Evolutionary conservation across 2,329 filamentous ascomycete species (phyloP), one percentile per base, ranked within the genome.

Genomic region (Cordyceps tenuipes): DNA sequence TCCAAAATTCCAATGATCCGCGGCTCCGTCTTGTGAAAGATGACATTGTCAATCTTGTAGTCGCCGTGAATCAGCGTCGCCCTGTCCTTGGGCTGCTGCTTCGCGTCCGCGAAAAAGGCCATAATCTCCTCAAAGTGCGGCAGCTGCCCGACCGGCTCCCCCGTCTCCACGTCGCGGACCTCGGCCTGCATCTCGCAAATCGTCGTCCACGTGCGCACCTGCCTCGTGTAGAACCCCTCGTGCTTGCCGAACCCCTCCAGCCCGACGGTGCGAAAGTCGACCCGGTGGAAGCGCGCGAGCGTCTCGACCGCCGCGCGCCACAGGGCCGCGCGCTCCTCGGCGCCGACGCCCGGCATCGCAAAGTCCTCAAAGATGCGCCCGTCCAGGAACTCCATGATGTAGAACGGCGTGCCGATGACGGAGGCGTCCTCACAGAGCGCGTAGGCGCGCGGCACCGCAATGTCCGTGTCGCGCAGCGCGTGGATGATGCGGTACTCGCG

Each of bases 341-440:
- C 74, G 29, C 80, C 80, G 13, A 91, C 83, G 13, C 79, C 87
- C 2, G 91, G 92, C 70, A 97, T 86, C 36, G 87, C 79, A 48
- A 91, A 88, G 73, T 97, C 91, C 69, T 93, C 90, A 69, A 97
- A 90, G 75, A 97, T 96, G 68, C 94, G 87, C 21, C 94, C 94
- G 69, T 96, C 89, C 63, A 97, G 80, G 72, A 94, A 97, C 72
- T 91, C 87, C 94, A 99, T 97, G 69, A 97, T 87, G 76, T 99
- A 97, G 74, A 97, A 99, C 6, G 91, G 84, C 8, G 92, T 97
- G 60, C 92, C 94, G 64, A 97, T 80, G 43, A 97, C 80, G 61
- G 74, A 76, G 46, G 80, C 77, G 75, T 97, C 92, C 73, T 95
- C 88, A 75, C 94, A 99, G 19, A 97, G 82, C 68, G 87, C 88